A percentile compares a stretch with the other conserved stretches of the same genome.
Evolutionary conservation across 2,329 filamentous ascomycete species (phyloP).

Genomic region (Clonostachys chloroleuca): DNA sequence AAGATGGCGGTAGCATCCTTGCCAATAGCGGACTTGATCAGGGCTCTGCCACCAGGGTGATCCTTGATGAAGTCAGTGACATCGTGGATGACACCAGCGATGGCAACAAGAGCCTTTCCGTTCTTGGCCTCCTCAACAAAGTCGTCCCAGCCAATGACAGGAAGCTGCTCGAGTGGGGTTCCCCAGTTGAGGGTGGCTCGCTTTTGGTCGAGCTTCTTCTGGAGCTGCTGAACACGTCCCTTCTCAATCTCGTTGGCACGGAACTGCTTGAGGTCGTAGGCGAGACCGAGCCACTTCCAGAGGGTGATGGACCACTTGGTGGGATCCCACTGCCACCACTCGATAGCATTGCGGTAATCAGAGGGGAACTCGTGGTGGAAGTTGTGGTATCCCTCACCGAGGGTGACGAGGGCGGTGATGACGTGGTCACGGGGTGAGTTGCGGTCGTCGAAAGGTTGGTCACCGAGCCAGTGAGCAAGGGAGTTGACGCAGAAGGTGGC

Average conservation of each 20-base stretch:
- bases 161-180: conserved; percentile 77
- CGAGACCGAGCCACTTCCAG: conserved; percentile 81
- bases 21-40: conserved; percentile 77
- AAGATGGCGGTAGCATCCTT: conserved; percentile 89
- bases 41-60: conserved; percentile 84
- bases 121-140: conserved; percentile 73
- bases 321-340: conserved; percentile 89
- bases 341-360: conserved; percentile 87
- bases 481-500: conserved; percentile 94
- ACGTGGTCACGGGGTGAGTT: conserved; percentile 88
- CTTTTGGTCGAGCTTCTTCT: conserved; percentile 92
- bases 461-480: conserved; percentile 84
- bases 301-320: conserved; percentile 86
- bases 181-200: conserved; percentile 82
- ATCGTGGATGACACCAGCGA: conserved; percentile 85
- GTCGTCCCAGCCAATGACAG: conserved; percentile 83
- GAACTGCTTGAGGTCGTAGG: conserved; percentile 88
- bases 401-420: conserved; percentile 78
- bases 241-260: conserved; percentile 89
- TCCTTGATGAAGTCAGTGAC: conserved; percentile 81
- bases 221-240: conserved; percentile 80
- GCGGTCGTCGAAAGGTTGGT: conserved; percentile 89
- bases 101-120: conserved; percentile 70
- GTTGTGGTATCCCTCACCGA: conserved; percentile 90
- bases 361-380: conserved; percentile 95